These are phyloP conservation scores for Auriculariales sp. DNA, from an alignment of 768 basidiomycete species.

Conservation along the genomic window DNA sequence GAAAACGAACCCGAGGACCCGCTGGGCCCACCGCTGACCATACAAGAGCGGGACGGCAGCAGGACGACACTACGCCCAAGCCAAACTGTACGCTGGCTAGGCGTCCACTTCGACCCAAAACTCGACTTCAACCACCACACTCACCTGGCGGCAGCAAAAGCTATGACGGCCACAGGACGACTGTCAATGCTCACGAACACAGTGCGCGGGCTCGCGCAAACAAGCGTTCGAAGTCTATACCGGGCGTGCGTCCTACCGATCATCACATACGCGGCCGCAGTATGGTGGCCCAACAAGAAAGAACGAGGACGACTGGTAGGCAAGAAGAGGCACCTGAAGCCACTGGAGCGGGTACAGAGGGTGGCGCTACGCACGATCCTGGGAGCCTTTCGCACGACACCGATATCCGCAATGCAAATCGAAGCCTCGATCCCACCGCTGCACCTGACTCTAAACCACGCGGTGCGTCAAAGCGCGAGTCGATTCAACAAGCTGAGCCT, in stretches of 20 bases:
- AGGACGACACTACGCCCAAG: neutral
- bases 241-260: conserved; percentile 17
- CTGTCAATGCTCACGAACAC: conserved; percentile 20
- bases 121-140: conserved; percentile 20
- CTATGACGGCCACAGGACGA: conserved; percentile 12
- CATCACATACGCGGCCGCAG: conserved; percentile 19
- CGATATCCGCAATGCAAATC: conserved; percentile 17
- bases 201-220: conserved; percentile 18
- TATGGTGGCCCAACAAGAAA: conserved; percentile 16
- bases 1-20: neutral
- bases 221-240: conserved; percentile 17
- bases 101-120: conserved; percentile 19
- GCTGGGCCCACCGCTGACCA: neutral
- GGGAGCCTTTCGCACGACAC: conserved; percentile 20
- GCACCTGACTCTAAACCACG: conserved; percentile 1
- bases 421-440: conserved; percentile 21
- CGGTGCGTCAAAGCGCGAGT: neutral
- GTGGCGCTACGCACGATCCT: conserved; percentile 17
- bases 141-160: conserved; percentile 12
- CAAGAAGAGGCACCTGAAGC: conserved; percentile 11
- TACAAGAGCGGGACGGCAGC: neutral
- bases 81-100: conserved; percentile 16
- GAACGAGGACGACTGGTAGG: conserved; percentile 3
- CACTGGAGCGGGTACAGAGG: conserved; percentile 16
- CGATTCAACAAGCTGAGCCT: conserved; percentile 4